Evolutionary conservation across 73 alveolate species (phyloP).

Genomic region (Vitrella brassicaformis): DNA sequence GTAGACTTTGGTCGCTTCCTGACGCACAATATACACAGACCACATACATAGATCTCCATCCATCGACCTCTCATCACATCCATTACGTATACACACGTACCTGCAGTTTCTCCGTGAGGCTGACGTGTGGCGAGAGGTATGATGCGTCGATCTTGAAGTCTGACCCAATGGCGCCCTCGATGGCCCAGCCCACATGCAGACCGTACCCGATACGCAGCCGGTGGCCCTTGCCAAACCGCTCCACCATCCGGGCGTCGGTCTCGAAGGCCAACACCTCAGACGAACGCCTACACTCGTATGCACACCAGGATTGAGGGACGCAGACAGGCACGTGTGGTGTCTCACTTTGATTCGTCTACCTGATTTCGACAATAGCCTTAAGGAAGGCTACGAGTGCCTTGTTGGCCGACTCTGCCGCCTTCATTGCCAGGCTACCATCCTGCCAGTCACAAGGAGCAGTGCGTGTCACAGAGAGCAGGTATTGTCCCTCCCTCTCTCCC

Average conservation of each 20-base stretch:
- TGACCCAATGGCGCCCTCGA: constrained; percentile 55
- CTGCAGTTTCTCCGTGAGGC: constrained; percentile 3
- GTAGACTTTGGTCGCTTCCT: neutral
- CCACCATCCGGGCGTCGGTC: neutral
- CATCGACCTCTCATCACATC: too few species aligned
- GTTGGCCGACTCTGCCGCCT: neutral
- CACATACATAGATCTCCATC: too few species aligned
- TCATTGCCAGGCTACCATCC: too few species aligned
- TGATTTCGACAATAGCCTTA: neutral
- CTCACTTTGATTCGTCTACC: neutral
- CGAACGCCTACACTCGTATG: neutral
- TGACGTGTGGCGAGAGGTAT: constrained; percentile 51
- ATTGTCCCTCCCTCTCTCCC: neutral
- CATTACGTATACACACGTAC: neutral
- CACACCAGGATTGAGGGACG: neutral
- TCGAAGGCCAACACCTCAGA: neutral
- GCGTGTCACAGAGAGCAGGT: too few species aligned
- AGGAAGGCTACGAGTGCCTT: neutral
- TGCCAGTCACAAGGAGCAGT: too few species aligned
- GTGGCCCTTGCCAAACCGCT: neutral
- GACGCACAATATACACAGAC: too few species aligned
- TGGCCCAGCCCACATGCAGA: constrained; percentile 46
- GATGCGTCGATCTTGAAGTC: constrained; percentile 66
- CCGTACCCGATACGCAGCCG: constrained; percentile 11
- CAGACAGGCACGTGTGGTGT: neutral